Percentiles rank a stretch among this genome's conserved stretches.
phyloP scores from a whole-genome alignment of 1,284 basidiomycete genomes.

The Rhodotorula sp. region DNA sequence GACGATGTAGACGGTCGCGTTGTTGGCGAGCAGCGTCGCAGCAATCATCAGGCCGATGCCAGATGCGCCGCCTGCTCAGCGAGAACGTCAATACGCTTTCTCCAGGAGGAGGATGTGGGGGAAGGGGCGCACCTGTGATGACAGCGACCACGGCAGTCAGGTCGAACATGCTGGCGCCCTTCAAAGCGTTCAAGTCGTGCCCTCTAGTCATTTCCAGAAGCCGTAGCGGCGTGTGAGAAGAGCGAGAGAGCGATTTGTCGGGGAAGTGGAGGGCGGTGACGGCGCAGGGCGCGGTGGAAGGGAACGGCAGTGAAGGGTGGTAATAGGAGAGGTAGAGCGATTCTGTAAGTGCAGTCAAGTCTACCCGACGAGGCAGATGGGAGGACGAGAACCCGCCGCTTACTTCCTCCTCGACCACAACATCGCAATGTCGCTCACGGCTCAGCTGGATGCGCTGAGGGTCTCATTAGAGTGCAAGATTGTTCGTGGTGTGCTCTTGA shows the following conservation, averaged over 20 bases:
- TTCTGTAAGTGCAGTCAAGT: not conserved
- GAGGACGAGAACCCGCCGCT: not conserved
- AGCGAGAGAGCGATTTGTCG: not conserved
- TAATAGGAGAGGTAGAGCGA: too few relatives aligned
- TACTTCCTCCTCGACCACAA: not conserved
- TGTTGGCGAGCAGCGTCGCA: slow-evolving; percentile 52
- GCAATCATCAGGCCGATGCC: slow-evolving; percentile 55
- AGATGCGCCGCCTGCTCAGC: slow-evolving; percentile 50
- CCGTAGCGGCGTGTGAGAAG: not conserved
- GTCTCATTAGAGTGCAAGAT: slow-evolving; percentile 35
- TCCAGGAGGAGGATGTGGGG: not conserved
- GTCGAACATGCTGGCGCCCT: slow-evolving; percentile 7
- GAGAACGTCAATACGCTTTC: not conserved
- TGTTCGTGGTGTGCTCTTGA: slow-evolving; percentile 2
- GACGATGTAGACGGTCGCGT: slow-evolving; percentile 53
- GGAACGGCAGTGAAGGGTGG: not conserved
- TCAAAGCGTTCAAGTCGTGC: not conserved
- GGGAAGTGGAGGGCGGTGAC: not conserved
- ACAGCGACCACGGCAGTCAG: slow-evolving; percentile 17
- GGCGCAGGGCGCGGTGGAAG: not conserved
- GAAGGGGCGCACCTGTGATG: slow-evolving; percentile 13
- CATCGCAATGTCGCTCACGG: not conserved
- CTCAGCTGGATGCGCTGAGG: slow-evolving; percentile 9
- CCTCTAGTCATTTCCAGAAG: not conserved
- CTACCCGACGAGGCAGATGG: too few relatives aligned